These are phyloP conservation scores for Perilla frutescens DNA, from an alignment of 257 asterid genomes.

Conservation along the genomic window DNA sequence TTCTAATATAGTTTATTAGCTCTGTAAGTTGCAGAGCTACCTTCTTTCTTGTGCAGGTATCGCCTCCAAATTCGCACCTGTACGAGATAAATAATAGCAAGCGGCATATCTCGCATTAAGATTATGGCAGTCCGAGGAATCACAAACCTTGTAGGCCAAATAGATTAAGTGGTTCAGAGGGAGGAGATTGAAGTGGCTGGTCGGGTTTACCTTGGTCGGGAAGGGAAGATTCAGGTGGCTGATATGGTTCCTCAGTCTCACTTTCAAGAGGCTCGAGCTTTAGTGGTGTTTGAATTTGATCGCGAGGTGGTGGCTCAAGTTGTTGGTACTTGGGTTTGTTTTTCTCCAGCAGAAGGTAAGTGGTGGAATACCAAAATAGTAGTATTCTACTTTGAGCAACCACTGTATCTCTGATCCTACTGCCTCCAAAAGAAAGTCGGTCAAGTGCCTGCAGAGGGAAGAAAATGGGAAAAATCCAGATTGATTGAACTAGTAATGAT, in stretches of 20 bases:
- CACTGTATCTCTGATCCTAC: constrained; percentile 70
- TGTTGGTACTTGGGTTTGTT: constrained; percentile 88
- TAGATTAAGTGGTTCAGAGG: constrained; percentile 78
- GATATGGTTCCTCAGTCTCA: constrained; percentile 48
- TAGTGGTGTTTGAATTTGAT: constrained; percentile 45
- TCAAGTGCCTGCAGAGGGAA: constrained; percentile 67
- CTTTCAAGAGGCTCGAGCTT: constrained; percentile 57
- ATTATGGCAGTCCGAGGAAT: constrained; percentile 58
- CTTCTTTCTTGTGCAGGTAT: constrained; percentile 59
- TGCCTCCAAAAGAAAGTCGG: constrained; percentile 81
- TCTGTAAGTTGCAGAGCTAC: constrained; percentile 42
- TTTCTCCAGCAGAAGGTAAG: constrained; percentile 88
- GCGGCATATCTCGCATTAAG: constrained; percentile 61
- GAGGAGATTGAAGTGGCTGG: constrained; percentile 67
- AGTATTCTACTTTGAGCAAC: constrained; percentile 86
- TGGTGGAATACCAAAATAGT: constrained; percentile 86
- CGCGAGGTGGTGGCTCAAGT: constrained; percentile 62
- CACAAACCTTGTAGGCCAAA: constrained; percentile 85
- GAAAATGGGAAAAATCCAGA: constrained; percentile 8
- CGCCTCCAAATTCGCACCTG: constrained; percentile 72
- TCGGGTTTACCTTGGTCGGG: constrained; percentile 82
- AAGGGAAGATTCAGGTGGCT: constrained; percentile 55
- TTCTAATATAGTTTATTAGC: constrained; percentile 43
- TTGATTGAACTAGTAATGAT: background rate
- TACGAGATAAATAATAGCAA: constrained; percentile 71